Base-by-base conservation (phyloP, 2,329 filamentous ascomycete species). In the Trichoderma sp. region DNA sequence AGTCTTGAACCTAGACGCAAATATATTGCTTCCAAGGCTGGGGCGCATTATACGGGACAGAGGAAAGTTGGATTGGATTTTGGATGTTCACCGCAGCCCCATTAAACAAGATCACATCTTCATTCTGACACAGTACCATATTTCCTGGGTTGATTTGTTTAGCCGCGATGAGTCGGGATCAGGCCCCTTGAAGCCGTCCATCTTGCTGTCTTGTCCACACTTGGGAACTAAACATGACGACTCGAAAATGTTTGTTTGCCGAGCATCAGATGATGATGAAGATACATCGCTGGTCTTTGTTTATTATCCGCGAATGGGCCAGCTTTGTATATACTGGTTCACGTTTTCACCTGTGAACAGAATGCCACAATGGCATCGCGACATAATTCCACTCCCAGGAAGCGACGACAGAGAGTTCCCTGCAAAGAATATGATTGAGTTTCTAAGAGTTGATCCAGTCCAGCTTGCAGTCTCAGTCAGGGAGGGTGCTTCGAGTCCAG, bases 81-180 rank as follows among this genome's bases (percentile, higher is more conserved):
- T 93, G 69, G 86, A 91, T 73, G 74, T 89, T 1, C 82, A 83
- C 71, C 73, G 77, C 10, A 86, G 86, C 69, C 83, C 83, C 0
- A 74, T 77, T 2, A 79, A 84, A 65, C 78, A 81, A 5, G 79
- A 81, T 31, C 83, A 87, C n/a, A 73, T 88, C 1, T 86, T 89
- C 68, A 79, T 92, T 11, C 78, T 92, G 56, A 92, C 89, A 1
- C 84, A 83, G 14, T 81, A 80, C 0, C 80, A 80, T 33, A 68
- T 91, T 0, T 79, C 84, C 40, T 82, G 86, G 79, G 72, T 88
- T n/a, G 79, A 83, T 59, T 74, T 86, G 16, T 76, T 73, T 61
- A 70, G 68, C 59, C 66, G 71, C 11, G 68, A 65, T 6, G 69
- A 24, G 27, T 55, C 56, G 35, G 70, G 72, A 6, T 70, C 71